These are phyloP conservation scores for Aspergillus nidulans DNA, from an alignment of 495 filamentous ascomycete species.

Conservation along the genomic window DNA sequence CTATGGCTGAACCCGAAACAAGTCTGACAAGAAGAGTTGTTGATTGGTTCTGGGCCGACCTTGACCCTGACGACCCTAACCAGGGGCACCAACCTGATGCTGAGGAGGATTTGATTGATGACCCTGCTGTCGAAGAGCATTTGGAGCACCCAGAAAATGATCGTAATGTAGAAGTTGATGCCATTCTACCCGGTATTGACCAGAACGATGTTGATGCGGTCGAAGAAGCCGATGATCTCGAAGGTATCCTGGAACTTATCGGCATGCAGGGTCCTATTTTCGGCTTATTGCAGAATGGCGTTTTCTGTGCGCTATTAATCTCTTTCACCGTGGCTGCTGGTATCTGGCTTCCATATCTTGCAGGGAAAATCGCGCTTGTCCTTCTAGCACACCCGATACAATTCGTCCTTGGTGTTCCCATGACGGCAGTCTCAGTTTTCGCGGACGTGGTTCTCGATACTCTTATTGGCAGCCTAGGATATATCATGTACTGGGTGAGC, in stretches of 20 bases:
- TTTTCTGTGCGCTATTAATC: conserved; percentile 88
- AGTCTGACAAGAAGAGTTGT: conserved; percentile 20
- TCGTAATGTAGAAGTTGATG: conserved; percentile 10
- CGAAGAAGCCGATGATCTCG: conserved; percentile 94
- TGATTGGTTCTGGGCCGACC: conserved; percentile 65
- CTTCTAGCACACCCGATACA: conserved; percentile 72
- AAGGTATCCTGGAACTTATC: conserved; percentile 92
- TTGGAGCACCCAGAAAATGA: conserved; percentile 52
- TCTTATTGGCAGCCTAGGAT: conserved; percentile 52
- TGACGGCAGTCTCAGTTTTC: conserved; percentile 61
- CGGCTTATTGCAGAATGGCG: conserved; percentile 86
- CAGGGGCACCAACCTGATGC: conserved; percentile 36
- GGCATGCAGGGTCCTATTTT: conserved; percentile 93
- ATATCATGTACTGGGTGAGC: conserved; percentile 50
- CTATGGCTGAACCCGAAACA: conserved; percentile 9
- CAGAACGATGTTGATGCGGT: conserved; percentile 54
- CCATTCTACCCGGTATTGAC: conserved; percentile 37
- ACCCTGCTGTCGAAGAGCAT: conserved; percentile 57
- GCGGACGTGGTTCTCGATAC: conserved; percentile 69
- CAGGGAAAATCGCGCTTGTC: conserved; percentile 78
- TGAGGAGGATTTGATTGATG: conserved; percentile 55
- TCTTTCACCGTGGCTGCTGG: conserved; percentile 77
- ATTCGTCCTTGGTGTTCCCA: conserved; percentile 62
- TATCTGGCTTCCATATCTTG: conserved; percentile 87
- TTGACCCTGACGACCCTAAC: conserved; percentile 30